These are phyloP conservation scores for Trichosporon sp. DNA, from an alignment of 1,284 basidiomycete species.

Conservation along the genomic window DNA sequence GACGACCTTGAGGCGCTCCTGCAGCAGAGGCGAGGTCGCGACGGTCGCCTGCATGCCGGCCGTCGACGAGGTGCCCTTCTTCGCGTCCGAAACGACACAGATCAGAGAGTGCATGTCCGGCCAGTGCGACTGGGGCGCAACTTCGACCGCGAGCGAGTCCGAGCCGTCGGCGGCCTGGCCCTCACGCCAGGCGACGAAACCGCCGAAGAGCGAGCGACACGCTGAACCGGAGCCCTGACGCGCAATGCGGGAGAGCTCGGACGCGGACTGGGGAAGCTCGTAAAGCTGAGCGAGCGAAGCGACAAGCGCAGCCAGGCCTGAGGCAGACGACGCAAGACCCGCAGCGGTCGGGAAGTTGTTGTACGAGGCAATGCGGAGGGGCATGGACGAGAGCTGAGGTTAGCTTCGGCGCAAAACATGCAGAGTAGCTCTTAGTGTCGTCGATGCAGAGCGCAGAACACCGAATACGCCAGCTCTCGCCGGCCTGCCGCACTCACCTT, in stretches of 20 bases:
- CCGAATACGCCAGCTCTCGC: too few species aligned
- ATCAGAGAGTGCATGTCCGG: constrained; percentile 94
- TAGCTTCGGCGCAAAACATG: neutral
- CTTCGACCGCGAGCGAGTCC: constrained; percentile 83
- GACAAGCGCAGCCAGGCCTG: constrained; percentile 92
- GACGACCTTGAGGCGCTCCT: constrained; percentile 87
- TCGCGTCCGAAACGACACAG: constrained; percentile 92
- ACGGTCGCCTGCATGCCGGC: constrained; percentile 97
- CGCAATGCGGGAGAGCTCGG: constrained; percentile 81
- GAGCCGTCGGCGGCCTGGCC: constrained; percentile 65
- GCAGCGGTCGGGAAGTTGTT: constrained; percentile 99
- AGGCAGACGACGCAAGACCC: constrained; percentile 93
- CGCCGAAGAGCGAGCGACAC: constrained; percentile 93
- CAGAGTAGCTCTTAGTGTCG: too few species aligned
- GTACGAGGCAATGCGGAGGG: constrained; percentile 82
- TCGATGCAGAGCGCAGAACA: neutral
- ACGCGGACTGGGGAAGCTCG: constrained; percentile 64
- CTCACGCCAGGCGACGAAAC: constrained; percentile 94
- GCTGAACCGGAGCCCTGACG: constrained; percentile 97
- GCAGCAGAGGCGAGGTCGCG: constrained; percentile 80
- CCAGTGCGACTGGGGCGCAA: constrained; percentile 86
- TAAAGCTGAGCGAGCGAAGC: constrained; percentile 85
- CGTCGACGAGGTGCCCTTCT: constrained; percentile 94
- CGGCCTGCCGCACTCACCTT: constrained; percentile 56
- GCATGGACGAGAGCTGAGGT: constrained; percentile 63